Conservation (phyloP, 345 rosid species). For the Salix suchowensis region DNA sequence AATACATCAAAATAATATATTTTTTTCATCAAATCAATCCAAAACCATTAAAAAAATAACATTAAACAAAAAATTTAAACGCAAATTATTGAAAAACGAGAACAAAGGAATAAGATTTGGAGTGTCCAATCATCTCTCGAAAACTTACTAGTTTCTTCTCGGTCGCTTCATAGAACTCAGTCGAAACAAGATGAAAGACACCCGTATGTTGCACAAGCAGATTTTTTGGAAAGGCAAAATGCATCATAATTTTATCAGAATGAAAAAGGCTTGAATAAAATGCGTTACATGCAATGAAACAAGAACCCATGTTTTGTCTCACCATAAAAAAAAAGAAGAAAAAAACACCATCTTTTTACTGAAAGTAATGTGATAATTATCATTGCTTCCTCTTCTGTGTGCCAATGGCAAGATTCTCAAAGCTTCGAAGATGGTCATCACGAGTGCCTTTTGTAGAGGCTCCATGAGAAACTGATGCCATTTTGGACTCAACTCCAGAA, state of each 20-base stretch:
- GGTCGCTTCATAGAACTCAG: background rate
- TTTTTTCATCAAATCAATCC: too few species aligned
- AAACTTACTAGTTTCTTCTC: background rate
- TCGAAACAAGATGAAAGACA: too few species aligned
- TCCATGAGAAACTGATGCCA: conserved; percentile 10
- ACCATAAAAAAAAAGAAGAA: background rate
- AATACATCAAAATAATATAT: too few species aligned
- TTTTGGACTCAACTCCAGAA: conserved; percentile 19
- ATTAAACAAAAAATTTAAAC: too few species aligned
- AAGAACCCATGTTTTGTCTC: background rate
- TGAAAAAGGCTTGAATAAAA: background rate
- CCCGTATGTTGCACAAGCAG: too few species aligned
- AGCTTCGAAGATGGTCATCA: conserved; percentile 11
- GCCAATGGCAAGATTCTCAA: conserved; percentile 19
- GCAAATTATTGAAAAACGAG: too few species aligned
- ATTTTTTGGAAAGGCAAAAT: background rate
- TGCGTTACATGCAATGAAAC: background rate
- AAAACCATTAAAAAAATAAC: too few species aligned
- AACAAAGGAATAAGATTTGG: too few species aligned
- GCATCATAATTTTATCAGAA: background rate
- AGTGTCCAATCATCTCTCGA: background rate
- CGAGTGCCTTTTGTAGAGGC: conserved; percentile 6
- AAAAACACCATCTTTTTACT: background rate
- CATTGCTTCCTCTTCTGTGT: conserved; percentile 18
- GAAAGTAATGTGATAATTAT: background rate